Base-by-base conservation (phyloP, 2,329 filamentous ascomycete species). In the Talaromyces sp. region DNA sequence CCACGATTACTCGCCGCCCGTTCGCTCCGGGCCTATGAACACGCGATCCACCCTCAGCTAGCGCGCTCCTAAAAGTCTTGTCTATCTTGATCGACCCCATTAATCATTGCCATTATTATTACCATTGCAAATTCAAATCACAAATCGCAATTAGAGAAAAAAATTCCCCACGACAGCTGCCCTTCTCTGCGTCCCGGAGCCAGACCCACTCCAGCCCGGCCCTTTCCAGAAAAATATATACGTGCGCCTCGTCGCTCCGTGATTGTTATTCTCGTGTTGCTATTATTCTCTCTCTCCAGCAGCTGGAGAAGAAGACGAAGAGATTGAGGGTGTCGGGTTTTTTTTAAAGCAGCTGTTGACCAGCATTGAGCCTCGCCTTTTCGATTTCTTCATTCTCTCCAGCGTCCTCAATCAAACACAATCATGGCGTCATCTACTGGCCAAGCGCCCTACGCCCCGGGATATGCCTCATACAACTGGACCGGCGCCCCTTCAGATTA, bases 381-480 rank as follows among this genome's bases (percentile, higher is more conserved):
- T 43, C 54, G 32, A 55, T 55, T 55, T 51, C 46, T 4, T 32
- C 31, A 32, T 29, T 43, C 3, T 43, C 19, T 50, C 12, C 12
- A 50, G 21, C 46, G 27, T 2, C 27, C 27, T 29, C 27, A 29
- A 8, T 8, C 2, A 3, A 24, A 6, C 12, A 17, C 62, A 63
- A 64, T 50, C 59, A 75, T 74, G 62, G 57, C 62, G 67, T 66
- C 66, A 60, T 67, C 70, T 58, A 67, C 69, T 64, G 67, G 65
- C 59, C 65, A 66, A 55, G 64, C 66, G 60, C 67, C 69, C 17
- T 77, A 70, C 62, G 63, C 66, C 58, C 77, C 77, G 24, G 70
- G 77, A 54, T 80, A 79, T 69, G 77, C 78, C 24, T 80, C 78
- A 24, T 80, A 80, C 71, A 78, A 79, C 70, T 80, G 77, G 77